Evolutionary conservation across 768 basidiomycete species (phyloP).

Genomic region (Mycena maculata): DNA sequence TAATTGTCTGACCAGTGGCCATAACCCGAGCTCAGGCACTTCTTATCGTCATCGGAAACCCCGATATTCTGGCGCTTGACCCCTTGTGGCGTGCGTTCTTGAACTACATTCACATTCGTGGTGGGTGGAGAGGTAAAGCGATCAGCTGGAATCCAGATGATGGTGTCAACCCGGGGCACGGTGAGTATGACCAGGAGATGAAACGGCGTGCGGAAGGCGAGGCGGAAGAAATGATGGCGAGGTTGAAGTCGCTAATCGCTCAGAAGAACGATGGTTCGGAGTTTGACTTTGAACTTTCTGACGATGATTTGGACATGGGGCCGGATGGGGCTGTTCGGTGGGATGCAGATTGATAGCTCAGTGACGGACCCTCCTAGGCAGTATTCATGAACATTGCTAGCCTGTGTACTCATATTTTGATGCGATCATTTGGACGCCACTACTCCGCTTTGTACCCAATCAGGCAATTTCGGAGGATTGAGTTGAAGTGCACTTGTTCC

Average conservation of each 20-base stretch:
- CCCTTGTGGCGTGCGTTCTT: slow-evolving; percentile 72
- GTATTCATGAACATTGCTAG: too few relatives aligned
- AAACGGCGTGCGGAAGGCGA: slow-evolving; percentile 32
- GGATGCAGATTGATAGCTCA: slow-evolving; percentile 36
- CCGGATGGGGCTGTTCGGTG: slow-evolving; percentile 30
- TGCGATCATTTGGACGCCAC: background rate
- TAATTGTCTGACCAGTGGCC: slow-evolving; percentile 54
- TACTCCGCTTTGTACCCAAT: slow-evolving; percentile 10
- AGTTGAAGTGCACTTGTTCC: too few relatives aligned
- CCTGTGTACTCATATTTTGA: too few relatives aligned
- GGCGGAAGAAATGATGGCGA: slow-evolving; percentile 36
- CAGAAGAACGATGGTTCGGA: slow-evolving; percentile 35
- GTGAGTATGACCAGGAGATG: slow-evolving; percentile 26
- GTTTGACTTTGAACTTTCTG: slow-evolving; percentile 36
- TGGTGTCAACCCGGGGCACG: slow-evolving; percentile 37
- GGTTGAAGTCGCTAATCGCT: slow-evolving; percentile 35
- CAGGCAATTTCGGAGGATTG: slow-evolving; percentile 15
- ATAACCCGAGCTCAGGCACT: slow-evolving; percentile 72
- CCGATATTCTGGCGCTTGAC: slow-evolving; percentile 67
- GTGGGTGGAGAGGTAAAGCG: slow-evolving; percentile 65
- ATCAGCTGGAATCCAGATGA: slow-evolving; percentile 63
- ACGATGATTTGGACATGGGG: slow-evolving; percentile 24
- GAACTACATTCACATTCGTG: slow-evolving; percentile 64
- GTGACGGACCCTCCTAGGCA: too few relatives aligned
- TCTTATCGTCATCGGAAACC: slow-evolving; percentile 70